Percentiles rank a stretch among this genome's conserved stretches.
Conservation (phyloP, 2,329 filamentous ascomycete genomes). For the Aspergillus amoenus region DNA sequence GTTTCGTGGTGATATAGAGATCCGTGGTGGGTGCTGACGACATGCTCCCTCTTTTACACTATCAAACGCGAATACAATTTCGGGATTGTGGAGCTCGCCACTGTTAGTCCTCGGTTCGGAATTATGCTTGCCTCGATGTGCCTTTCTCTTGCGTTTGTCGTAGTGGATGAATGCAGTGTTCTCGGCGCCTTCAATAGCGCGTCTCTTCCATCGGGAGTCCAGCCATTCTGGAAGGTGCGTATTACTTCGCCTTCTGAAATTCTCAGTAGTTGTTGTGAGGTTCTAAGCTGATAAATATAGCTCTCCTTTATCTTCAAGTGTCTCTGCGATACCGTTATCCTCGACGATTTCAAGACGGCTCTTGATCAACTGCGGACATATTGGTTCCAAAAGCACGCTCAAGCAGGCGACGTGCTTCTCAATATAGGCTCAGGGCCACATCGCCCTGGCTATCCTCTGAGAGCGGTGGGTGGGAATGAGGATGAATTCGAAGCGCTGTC, state of each 20-base stretch:
- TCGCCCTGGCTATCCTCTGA: not conserved
- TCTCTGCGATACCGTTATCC: conserved; percentile 64
- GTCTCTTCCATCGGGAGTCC: conserved; percentile 54
- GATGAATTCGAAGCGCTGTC: conserved; percentile 2
- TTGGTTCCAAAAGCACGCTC: conserved; percentile 7
- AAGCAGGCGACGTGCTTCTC: conserved; percentile 1
- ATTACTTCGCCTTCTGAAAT: not conserved
- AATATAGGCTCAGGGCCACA: not conserved
- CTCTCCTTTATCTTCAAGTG: conserved; percentile 66
- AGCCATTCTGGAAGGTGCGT: conserved; percentile 61
- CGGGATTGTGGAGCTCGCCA: conserved; percentile 56
- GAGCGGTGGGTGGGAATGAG: not conserved
- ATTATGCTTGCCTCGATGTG: conserved; percentile 62
- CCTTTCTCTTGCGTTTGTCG: conserved; percentile 60
- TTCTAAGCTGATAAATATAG: conserved; percentile 17
- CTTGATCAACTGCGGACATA: conserved; percentile 33
- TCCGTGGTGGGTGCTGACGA: conserved; percentile 68
- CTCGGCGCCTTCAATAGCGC: conserved; percentile 46
- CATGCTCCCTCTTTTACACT: conserved; percentile 59
- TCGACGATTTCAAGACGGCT: conserved; percentile 67
- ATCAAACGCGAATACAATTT: conserved; percentile 64
- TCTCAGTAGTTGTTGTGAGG: too few relatives aligned
- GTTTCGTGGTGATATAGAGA: conserved; percentile 43
- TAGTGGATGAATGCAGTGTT: conserved; percentile 62
- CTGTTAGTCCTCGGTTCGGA: conserved; percentile 63